Evolutionary conservation across 2,329 filamentous ascomycete species (phyloP).

Genomic region (Fusarium illudens): DNA sequence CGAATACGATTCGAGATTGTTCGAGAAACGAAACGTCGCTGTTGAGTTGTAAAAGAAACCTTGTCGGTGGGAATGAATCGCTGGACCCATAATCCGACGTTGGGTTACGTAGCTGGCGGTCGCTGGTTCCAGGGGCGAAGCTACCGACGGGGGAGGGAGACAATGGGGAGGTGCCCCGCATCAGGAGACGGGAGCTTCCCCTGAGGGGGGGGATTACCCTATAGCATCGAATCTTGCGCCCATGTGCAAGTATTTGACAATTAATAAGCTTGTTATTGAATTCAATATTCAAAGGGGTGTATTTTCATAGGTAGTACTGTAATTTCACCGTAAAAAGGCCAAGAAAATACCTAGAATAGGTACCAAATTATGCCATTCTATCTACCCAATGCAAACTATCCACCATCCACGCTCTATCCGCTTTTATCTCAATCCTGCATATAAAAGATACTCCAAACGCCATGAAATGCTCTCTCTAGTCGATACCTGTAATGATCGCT

Average conservation of each 20-base stretch:
- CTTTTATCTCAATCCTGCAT: slow-evolving; percentile 2
- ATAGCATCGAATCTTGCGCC: background rate
- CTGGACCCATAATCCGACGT: background rate
- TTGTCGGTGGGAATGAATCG: background rate
- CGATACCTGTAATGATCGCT: background rate
- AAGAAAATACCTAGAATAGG: too few species aligned
- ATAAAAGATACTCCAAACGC: slow-evolving; percentile 35
- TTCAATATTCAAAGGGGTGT: too few species aligned
- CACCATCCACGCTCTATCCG: background rate
- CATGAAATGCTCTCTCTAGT: slow-evolving; percentile 6
- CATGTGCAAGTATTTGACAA: slow-evolving; percentile 2
- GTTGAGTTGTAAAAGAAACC: slow-evolving; percentile 15
- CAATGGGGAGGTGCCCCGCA: slow-evolving; percentile 25
- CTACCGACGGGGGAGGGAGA: background rate
- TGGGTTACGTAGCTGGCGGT: slow-evolving; percentile 28
- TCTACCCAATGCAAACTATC: background rate
- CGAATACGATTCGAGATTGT: background rate
- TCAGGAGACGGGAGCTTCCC: slow-evolving; percentile 8
- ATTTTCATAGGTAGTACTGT: too few species aligned
- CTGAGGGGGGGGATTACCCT: slow-evolving; percentile 30
- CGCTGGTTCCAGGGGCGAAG: background rate
- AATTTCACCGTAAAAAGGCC: too few species aligned
- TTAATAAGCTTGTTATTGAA: background rate
- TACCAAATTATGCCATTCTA: background rate
- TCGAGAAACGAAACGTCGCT: background rate